Evolutionary conservation across 176 grass and related monocot genomes (phyloP), one percentile per base, ranked within the genome.

Genomic region (Oryza nivara): DNA sequence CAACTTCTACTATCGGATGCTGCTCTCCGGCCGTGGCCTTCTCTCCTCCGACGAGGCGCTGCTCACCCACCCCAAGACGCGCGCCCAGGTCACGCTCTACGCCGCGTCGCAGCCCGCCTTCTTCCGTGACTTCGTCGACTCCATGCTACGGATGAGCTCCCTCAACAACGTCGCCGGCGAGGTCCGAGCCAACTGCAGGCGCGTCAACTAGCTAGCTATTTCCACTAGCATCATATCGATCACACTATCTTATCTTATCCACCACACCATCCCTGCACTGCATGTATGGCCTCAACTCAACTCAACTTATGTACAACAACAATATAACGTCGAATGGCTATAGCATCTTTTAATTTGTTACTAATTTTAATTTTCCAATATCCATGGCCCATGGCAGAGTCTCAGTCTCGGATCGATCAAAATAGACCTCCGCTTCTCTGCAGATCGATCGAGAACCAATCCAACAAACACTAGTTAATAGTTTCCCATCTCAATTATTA

Each of bases 1-100:
- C 85, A 98, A 98, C 82, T 65, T 73, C 65, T 98, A 98, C 77
- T 98, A 85, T 91, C 92, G 88, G 87, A 87, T 90, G 84, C 89
- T 98, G 4, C 82, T 81, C 49, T 32, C 38, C 73, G 89, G 92
- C 1, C 90, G 85, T 65, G 81, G 87, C 41, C 66, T 98, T 51
- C 88, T 98, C 46, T 78, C 89, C 46, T 98, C 96, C 1, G 96
- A 98, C 66, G 87, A 91, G 75, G 91, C 85, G 7, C 92, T 98
- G 23, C 87, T 98, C 6, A 92, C 96, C 14, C 88, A 98, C 67
- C 85, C 89, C 67, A 95, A 92, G 88, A 93, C 96, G 38, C 82
- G 85, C 10, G 87, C 74, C 3, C 81, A 90, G 19, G 85, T 93
- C 0, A 82, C 80, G 3, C 75, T 85, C 6, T 98, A 92, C 65